Evolutionary conservation across 352 stramenopile genomes (phyloP).

Genomic region (Phytophthora palmivora): DNA sequence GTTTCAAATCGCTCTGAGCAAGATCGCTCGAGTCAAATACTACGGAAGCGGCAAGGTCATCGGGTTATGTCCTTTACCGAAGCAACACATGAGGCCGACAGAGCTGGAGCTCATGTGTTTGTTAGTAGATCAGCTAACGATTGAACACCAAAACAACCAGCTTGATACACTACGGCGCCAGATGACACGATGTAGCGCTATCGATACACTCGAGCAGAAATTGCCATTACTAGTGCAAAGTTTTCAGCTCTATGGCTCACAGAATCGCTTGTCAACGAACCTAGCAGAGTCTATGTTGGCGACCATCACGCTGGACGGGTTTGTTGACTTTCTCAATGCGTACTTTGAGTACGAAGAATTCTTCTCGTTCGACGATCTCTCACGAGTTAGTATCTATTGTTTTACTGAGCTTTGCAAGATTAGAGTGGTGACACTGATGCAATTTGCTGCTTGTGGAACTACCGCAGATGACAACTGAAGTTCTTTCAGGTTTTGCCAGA

Average conservation of each 20-base stretch:
- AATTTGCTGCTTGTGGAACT: not conserved
- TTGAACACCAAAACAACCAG: not conserved
- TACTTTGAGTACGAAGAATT: slow-evolving; percentile 85
- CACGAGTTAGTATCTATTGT: slow-evolving; percentile 30
- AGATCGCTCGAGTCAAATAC: slow-evolving; percentile 44
- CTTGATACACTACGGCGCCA: slow-evolving; percentile 61
- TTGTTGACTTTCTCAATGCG: slow-evolving; percentile 80
- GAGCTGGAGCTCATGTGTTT: slow-evolving; percentile 38
- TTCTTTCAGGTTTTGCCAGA: slow-evolving; percentile 13
- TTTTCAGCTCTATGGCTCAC: slow-evolving; percentile 65
- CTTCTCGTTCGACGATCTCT: slow-evolving; percentile 58
- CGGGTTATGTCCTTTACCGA: slow-evolving; percentile 2
- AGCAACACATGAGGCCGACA: slow-evolving; percentile 11
- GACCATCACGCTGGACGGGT: slow-evolving; percentile 68
- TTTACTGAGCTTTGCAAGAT: too few relatives aligned
- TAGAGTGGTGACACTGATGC: too few relatives aligned
- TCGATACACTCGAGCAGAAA: slow-evolving; percentile 61
- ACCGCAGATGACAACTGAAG: slow-evolving; percentile 21
- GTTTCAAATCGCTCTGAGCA: slow-evolving; percentile 62
- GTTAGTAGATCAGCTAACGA: slow-evolving; percentile 46
- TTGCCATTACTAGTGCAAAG: slow-evolving; percentile 54
- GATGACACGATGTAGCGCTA: slow-evolving; percentile 48
- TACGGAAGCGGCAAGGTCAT: slow-evolving; percentile 16
- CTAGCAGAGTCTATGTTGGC: slow-evolving; percentile 9
- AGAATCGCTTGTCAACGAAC: slow-evolving; percentile 27